Percentiles rank a stretch among this genome's conserved stretches.
Conservation (phyloP, 2,329 filamentous ascomycete genomes). For the Stemphylium vesicarium region DNA sequence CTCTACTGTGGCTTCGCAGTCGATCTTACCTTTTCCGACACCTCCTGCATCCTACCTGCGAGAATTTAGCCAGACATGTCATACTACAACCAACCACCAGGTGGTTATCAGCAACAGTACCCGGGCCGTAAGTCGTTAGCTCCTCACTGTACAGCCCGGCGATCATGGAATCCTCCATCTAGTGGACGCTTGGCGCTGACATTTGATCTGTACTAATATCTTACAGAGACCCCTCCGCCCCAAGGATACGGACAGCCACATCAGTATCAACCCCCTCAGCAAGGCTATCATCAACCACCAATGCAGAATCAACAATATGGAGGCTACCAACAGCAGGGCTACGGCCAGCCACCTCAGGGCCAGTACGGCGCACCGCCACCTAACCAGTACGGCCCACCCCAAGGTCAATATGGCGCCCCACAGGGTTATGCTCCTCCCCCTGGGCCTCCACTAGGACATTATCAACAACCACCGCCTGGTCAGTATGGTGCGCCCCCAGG, state of each 20-base stretch:
- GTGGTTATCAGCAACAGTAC: slow-evolving; percentile 38
- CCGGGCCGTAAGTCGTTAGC: slow-evolving; percentile 38
- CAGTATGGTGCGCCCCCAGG: slow-evolving; percentile 46
- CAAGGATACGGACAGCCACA: slow-evolving; percentile 34
- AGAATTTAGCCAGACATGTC: slow-evolving; percentile 22
- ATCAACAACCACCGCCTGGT: slow-evolving; percentile 21
- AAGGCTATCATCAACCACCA: slow-evolving; percentile 40
- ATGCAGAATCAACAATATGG: slow-evolving; percentile 42
- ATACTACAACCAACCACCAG: slow-evolving; percentile 38
- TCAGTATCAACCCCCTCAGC: slow-evolving; percentile 23
- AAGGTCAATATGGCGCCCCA: slow-evolving; percentile 28
- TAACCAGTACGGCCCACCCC: slow-evolving; percentile 30
- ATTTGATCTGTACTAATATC: slow-evolving; percentile 29
- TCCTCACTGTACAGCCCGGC: slow-evolving; percentile 11
- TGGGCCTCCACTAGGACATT: slow-evolving; percentile 12
- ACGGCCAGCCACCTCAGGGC: slow-evolving; percentile 28
- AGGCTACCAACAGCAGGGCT: slow-evolving; percentile 43
- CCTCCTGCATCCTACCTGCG: neutral
- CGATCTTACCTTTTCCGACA: neutral
- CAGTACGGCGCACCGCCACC: slow-evolving; percentile 49
- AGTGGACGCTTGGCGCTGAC: slow-evolving; percentile 24
- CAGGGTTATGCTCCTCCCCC: slow-evolving; percentile 25
- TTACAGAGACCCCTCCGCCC: slow-evolving; percentile 30
- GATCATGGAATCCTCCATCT: slow-evolving; percentile 13
- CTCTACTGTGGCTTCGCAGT: neutral